Conservation (phyloP, 306 rosid species). For the Sechiopsis laciniata region DNA sequence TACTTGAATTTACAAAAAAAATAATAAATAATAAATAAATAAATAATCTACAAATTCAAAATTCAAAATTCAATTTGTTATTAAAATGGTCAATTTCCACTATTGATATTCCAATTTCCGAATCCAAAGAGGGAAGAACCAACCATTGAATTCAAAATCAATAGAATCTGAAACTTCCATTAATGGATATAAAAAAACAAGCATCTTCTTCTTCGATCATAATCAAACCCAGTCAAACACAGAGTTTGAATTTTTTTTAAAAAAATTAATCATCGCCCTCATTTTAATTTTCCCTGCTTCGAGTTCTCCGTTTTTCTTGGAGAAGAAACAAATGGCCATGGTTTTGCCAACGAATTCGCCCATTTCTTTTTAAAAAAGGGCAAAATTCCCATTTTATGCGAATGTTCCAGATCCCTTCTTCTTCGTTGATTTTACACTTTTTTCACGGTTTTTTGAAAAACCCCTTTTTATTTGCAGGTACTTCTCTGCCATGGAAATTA, state of each 20-base stretch:
- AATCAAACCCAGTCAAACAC: background rate
- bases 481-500: conserved; percentile 52
- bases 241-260: background rate
- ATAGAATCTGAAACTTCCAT: conserved; percentile 16
- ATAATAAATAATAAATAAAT: too few species aligned
- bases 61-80: too few species aligned
- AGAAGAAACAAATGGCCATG: conserved; percentile 37
- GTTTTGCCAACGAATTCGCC: conserved; percentile 42
- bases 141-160: background rate
- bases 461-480: conserved; percentile 8
- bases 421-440: conserved; percentile 20
- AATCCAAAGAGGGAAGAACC: conserved; percentile 8
- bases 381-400: conserved; percentile 17
- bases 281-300: conserved; percentile 28
- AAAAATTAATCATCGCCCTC: too few species aligned
- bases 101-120: too few species aligned
- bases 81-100: too few species aligned
- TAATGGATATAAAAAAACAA: background rate
- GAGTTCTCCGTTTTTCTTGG: conserved; percentile 98
- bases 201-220: background rate
- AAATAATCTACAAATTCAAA: too few species aligned
- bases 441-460: background rate
- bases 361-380: background rate
- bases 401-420: conserved; percentile 22
- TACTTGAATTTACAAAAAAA: too few species aligned